phyloP scores from a whole-genome alignment of 495 filamentous ascomycete genomes.

The Hypoxylon lienhwacheense region DNA sequence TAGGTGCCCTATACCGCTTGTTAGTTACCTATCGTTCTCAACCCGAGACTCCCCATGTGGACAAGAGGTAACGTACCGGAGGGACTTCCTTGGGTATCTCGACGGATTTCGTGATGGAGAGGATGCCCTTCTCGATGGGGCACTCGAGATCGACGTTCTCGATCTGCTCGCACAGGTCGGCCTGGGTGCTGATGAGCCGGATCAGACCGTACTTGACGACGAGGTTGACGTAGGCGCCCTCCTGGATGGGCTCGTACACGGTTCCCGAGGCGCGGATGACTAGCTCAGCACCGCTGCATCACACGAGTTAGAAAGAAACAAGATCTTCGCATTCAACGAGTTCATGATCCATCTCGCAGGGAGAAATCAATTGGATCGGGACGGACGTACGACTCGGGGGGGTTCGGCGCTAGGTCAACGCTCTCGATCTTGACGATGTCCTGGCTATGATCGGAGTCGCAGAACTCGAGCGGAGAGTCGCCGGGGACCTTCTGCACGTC shows the following conservation, averaged over 20 bases:
- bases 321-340: slow-evolving; percentile 6
- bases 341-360: background rate
- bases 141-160: slow-evolving; percentile 85
- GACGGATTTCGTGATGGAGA: slow-evolving; percentile 74
- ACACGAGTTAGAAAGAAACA: slow-evolving; percentile 11
- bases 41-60: background rate
- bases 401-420: slow-evolving; percentile 83
- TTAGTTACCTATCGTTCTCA: slow-evolving; percentile 8
- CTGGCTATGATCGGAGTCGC: slow-evolving; percentile 60
- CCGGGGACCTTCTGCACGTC: slow-evolving; percentile 63
- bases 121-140: slow-evolving; percentile 76
- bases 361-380: background rate
- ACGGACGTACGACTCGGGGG: slow-evolving; percentile 75
- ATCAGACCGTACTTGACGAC: slow-evolving; percentile 94
- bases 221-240: slow-evolving; percentile 77
- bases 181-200: slow-evolving; percentile 73
- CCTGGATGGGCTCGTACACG: slow-evolving; percentile 65
- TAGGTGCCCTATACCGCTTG: slow-evolving; percentile 72
- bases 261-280: slow-evolving; percentile 75
- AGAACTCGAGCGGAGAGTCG: slow-evolving; percentile 76
- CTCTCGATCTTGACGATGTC: slow-evolving; percentile 72
- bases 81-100: slow-evolving; percentile 87
- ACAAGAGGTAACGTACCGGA: slow-evolving; percentile 70
- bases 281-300: slow-evolving; percentile 72
- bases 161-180: slow-evolving; percentile 86